Evolutionary conservation across 768 basidiomycete species (phyloP).

Genomic region (Obba rivulosa): DNA sequence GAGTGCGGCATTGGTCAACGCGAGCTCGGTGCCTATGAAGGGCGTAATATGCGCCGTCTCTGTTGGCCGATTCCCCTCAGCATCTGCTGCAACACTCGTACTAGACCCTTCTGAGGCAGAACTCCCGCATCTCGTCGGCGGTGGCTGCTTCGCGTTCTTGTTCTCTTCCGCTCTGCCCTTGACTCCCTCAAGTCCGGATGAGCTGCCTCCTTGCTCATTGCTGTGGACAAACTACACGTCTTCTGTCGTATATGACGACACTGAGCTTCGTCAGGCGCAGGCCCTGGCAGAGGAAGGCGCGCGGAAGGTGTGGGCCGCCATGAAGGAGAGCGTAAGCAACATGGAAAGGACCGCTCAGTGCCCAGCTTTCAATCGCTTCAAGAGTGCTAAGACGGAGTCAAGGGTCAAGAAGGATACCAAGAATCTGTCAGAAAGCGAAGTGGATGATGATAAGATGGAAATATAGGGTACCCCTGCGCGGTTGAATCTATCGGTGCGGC

Average conservation of each 20-base stretch:
- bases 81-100: conserved; percentile 29
- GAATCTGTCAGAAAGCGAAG: conserved; percentile 11
- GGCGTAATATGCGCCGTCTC: conserved; percentile 71
- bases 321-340: conserved; percentile 37
- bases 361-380: not conserved
- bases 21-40: conserved; percentile 67
- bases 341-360: conserved; percentile 9
- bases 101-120: conserved; percentile 51
- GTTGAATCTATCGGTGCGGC: too few species aligned
- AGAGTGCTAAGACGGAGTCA: not conserved
- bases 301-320: conserved; percentile 37
- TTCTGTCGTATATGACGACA: conserved; percentile 35
- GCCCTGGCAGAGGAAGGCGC: conserved; percentile 47
- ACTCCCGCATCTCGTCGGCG: conserved; percentile 28
- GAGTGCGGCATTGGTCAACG: conserved; percentile 61
- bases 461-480: conserved; percentile 19
- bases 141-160: conserved; percentile 71
- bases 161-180: conserved; percentile 29
- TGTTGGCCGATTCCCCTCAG: conserved; percentile 34
- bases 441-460: conserved; percentile 38
- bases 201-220: conserved; percentile 11
- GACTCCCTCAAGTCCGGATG: conserved; percentile 11
- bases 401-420: conserved; percentile 1
- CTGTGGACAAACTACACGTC: conserved; percentile 57
- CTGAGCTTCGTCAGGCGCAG: conserved; percentile 35